Conservation (phyloP, 140 eudicot genomes). For the Ambrosia hybrid region DNA sequence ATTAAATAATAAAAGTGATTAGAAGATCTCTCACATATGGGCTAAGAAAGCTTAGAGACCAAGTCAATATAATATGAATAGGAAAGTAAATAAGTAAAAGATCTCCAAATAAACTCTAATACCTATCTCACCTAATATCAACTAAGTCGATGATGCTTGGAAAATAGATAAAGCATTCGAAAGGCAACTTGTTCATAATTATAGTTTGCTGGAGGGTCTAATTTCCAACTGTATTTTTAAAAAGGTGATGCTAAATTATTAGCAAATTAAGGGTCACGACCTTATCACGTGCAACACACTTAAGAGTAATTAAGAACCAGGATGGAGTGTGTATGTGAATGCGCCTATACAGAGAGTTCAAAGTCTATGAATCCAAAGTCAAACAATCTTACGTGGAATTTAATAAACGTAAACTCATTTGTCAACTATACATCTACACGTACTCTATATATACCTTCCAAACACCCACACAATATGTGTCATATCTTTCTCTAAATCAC, state of each 20-base stretch:
- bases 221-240: not conserved
- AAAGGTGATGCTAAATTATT: not conserved
- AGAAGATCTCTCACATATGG: too few relatives aligned
- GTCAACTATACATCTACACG: slow-evolving; percentile 18
- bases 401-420: slow-evolving; percentile 11
- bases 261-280: not conserved
- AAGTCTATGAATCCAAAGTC: slow-evolving; percentile 25
- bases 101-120: not conserved
- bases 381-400: slow-evolving; percentile 25
- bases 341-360: slow-evolving; percentile 15
- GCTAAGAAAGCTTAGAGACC: too few relatives aligned
- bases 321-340: slow-evolving; percentile 5
- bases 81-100: not conserved
- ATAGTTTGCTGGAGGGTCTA: not conserved
- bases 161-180: too few relatives aligned
- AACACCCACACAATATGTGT: slow-evolving; percentile 24
- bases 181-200: not conserved
- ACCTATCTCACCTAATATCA: not conserved
- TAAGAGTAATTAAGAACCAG: not conserved
- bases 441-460: slow-evolving; percentile 24
- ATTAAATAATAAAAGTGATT: too few relatives aligned
- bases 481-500: slow-evolving; percentile 15
- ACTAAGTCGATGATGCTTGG: not conserved
- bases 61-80: not conserved
- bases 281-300: slow-evolving; percentile 29